Evolutionary conservation across 2,329 filamentous ascomycete species (phyloP), one percentile per base, ranked within the genome.

Genomic region (Colletotrichum brevisporum): DNA sequence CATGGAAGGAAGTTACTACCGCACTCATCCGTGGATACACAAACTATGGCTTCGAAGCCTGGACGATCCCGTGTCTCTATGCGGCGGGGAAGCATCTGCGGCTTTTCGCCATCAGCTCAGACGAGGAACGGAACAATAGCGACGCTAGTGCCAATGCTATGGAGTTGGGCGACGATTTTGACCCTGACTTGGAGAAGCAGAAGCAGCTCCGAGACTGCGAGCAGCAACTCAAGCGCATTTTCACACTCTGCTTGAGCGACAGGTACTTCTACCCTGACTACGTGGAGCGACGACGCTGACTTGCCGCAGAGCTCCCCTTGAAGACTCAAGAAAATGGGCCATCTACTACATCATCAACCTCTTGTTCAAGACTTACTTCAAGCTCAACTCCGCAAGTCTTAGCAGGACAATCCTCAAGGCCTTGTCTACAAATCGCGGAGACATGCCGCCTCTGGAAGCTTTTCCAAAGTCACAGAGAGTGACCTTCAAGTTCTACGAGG

Each of bases 331-430:
- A 63, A 99, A 98, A 88, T 99, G 96, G 96, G 97, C 94, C 6
- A 93, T 97, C 55, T 99, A 99, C 83, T 95, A 94, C 79, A 91
- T 95, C 73, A 94, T 95, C 76, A 98, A 97, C 77, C 87, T 99
- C 8, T 86, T 98, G 15, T 99, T 99, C 89, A 98, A 98, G 82
- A 98, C 95, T 1, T 98, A 98, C 80, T 99, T 99, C 85, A 97
- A 94, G 83, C 85, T 98, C 71, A 97, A 97, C 81, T 93, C 92
- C 41, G 92, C 97, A 66, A 91, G 90, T n/a, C 85, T 98, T 21
- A 97, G 92, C 18, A 94, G 96, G 78, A 98, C 96, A 73, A 91
- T 98, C 57, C 85, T 99, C 54, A 93, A 92, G 73, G 94, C 94
- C 0, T 86, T 99, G 55, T 87, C 91, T 54, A 95, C 94, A 13